Conservation (phyloP, 192 early-diverging fungal species). For the Podila verticillata region DNA sequence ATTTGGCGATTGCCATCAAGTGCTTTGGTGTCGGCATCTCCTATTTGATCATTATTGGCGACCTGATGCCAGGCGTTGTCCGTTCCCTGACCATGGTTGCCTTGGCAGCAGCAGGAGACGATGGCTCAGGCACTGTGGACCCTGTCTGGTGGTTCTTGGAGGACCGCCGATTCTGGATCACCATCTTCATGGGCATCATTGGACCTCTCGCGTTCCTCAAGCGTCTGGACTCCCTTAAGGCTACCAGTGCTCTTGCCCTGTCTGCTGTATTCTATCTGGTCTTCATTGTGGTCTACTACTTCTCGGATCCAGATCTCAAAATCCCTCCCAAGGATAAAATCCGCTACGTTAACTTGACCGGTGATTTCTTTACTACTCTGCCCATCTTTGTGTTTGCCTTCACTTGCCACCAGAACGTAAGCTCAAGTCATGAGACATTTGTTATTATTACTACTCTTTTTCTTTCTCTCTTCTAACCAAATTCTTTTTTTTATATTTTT, state of each 20-base stretch:
- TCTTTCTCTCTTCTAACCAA: background rate
- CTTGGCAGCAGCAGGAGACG: conserved; percentile 38
- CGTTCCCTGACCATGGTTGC: conserved; percentile 45
- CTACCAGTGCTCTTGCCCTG: conserved; percentile 90
- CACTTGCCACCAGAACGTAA: conserved; percentile 98
- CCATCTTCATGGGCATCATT: conserved; percentile 75
- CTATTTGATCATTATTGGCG: conserved; percentile 95
- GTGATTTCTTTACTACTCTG: conserved; percentile 75
- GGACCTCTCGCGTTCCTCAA: conserved; percentile 83
- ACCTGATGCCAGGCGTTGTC: conserved; percentile 84
- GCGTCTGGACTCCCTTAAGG: conserved; percentile 87
- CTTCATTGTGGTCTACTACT: conserved; percentile 85
- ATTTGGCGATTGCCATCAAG: conserved; percentile 97
- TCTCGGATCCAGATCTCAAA: conserved; percentile 65
- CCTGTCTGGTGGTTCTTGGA: conserved; percentile 55
- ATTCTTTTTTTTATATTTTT: conserved; percentile 17
- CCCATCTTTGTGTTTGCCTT: conserved; percentile 99
- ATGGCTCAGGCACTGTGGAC: conserved; percentile 33
- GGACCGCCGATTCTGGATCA: conserved; percentile 87
- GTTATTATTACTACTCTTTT: conserved; percentile 15
- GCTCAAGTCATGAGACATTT: conserved; percentile 11
- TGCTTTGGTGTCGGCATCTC: conserved; percentile 97
- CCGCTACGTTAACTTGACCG: conserved; percentile 64
- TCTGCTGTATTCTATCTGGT: conserved; percentile 87
- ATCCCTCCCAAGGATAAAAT: conserved; percentile 69